Percentiles rank a stretch among this genome's conserved stretches.
These are phyloP conservation scores for Orbilia blumenaviensis DNA, from an alignment of 2,329 filamentous ascomycete species.

Conservation along the genomic window DNA sequence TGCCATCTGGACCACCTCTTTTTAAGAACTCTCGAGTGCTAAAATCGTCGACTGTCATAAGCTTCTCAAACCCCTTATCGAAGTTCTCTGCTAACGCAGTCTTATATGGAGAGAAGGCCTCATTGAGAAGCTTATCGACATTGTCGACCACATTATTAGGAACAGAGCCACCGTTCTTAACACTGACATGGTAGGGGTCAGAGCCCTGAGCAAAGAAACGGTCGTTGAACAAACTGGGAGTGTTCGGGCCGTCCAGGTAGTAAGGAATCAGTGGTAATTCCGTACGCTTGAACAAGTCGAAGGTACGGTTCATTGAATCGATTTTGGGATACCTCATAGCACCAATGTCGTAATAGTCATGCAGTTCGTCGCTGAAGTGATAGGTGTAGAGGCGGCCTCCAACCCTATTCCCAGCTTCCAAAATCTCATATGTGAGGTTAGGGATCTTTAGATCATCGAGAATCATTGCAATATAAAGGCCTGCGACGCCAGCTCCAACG, in stretches of 20 bases:
- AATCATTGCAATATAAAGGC: slow-evolving; percentile 60
- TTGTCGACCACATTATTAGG: slow-evolving; percentile 26
- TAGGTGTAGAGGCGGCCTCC: slow-evolving; percentile 56
- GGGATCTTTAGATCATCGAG: slow-evolving; percentile 59
- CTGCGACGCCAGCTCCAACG: slow-evolving; percentile 60
- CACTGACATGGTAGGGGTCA: slow-evolving; percentile 30
- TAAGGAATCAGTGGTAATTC: neutral
- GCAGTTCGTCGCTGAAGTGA: slow-evolving; percentile 56
- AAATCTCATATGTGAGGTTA: slow-evolving; percentile 60
- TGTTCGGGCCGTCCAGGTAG: too few species aligned
- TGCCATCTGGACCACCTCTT: slow-evolving; percentile 16
- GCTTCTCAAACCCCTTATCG: slow-evolving; percentile 19
- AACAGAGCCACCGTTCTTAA: slow-evolving; percentile 17
- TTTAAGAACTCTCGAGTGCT: slow-evolving; percentile 56
- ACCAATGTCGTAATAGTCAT: slow-evolving; percentile 62
- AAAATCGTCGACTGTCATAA: slow-evolving; percentile 49
- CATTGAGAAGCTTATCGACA: neutral
- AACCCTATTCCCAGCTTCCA: slow-evolving; percentile 57
- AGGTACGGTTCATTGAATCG: slow-evolving; percentile 53
- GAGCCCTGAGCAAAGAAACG: slow-evolving; percentile 36
- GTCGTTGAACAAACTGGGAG: neutral
- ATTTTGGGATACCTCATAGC: slow-evolving; percentile 62
- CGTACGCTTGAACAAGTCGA: neutral
- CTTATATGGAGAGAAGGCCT: slow-evolving; percentile 6
- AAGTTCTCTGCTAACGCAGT: slow-evolving; percentile 14